Percentiles rank a stretch among this genome's conserved stretches.
phyloP scores from a whole-genome alignment of 2,329 filamentous ascomycete genomes.

The Botryotinia convoluta region DNA sequence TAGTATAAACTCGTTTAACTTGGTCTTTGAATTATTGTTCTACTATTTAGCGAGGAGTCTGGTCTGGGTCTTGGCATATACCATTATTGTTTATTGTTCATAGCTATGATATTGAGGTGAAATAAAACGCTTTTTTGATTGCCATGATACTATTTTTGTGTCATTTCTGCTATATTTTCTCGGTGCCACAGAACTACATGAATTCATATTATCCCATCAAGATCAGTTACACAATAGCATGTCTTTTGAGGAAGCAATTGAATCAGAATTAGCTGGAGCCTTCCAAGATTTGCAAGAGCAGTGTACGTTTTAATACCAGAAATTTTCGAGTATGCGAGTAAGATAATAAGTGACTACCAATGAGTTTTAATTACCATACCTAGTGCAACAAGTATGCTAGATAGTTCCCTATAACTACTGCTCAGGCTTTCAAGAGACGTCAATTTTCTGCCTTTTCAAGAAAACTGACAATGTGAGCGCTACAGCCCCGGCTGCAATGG shows the following conservation, averaged over 20 bases:
- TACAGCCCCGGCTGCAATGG: conserved; percentile 34
- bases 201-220: background rate
- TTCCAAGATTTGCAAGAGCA: background rate
- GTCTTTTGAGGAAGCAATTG: background rate
- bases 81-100: background rate
- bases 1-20: background rate
- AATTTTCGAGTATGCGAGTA: background rate
- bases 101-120: background rate
- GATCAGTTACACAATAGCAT: background rate
- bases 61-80: conserved; percentile 8
- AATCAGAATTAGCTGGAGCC: background rate
- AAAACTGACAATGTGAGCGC: conserved; percentile 29
- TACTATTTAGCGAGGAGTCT: conserved; percentile 16
- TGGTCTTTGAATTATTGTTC: background rate
- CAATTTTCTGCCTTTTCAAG: conserved; percentile 32
- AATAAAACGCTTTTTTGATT: background rate
- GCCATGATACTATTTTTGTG: background rate
- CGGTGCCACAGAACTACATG: background rate
- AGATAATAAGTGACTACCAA: background rate
- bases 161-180: background rate
- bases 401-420: background rate
- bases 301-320: background rate
- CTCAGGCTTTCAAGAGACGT: background rate
- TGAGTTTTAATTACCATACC: too few species aligned
- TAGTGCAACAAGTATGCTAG: background rate